Evolutionary conservation across 2,329 filamentous ascomycete genomes (phyloP), one percentile per base, ranked within the genome.

Genomic region (Aureobasidium sp.): DNA sequence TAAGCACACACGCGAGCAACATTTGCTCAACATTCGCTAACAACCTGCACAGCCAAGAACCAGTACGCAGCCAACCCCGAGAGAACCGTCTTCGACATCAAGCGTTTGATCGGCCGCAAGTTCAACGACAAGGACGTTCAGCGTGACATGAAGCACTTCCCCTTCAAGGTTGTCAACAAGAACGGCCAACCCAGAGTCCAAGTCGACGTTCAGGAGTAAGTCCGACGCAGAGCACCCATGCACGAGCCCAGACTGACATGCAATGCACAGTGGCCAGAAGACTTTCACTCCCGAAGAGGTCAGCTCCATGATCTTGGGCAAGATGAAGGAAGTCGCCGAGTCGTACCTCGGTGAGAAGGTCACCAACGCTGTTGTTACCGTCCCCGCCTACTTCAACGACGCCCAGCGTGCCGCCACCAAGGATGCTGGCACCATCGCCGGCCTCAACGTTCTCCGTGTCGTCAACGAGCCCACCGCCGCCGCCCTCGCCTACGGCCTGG

Each of bases 321-420:
- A 90, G 84, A 91, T 91, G 88, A 90, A 89, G 84, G 87, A 90
- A 74, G 85, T 89, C 67, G 87, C 89, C 70, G 89, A 92, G 81
- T 79, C 81, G 72, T 91, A 90, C 77, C 81, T 92, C 61, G 87
- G 88, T 76, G 87, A 91, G 83, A 89, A 89, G 78, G 87, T 92
- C 66, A 90, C 86, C 75, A 88, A 91, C 82, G 89, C 89, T 72
- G 89, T 97, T 72, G 91, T 97, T 68, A 97, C 92, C 66, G 92
- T 96, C 69, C 91, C 92, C 70, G 91, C 91, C 79, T 96, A 96
- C 83, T 97, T 97, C 89, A 96, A 96, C 81, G 92, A 96, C 82
- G 92, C 91, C 80, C 92, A 97, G 84, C 86, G 92, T 80, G 91
- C 96, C 80, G 91, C 92, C 65, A 96, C 91, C 79, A 96, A 96